Percentiles rank a stretch among this genome's conserved stretches.
Conservation (phyloP, 805 yeast species). For the Spathaspora girioi region DNA sequence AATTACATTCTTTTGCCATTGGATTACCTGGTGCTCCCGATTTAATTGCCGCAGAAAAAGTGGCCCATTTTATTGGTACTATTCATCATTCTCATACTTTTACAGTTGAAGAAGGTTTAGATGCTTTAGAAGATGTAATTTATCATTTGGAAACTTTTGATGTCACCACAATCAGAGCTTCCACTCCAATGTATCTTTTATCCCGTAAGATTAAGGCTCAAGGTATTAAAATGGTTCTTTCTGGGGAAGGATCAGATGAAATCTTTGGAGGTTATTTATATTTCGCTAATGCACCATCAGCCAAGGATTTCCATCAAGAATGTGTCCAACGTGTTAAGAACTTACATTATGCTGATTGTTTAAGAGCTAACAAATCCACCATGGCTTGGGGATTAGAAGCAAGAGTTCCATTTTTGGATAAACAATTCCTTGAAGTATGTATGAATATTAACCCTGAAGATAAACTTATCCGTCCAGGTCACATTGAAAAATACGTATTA, state of each 20-base stretch:
- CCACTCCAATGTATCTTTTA: conserved; percentile 96
- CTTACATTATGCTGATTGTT: conserved; percentile 94
- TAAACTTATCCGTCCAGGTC: conserved; percentile 74
- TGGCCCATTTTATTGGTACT: conserved; percentile 93
- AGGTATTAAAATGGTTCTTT: conserved; percentile 98
- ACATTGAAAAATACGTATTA: conserved; percentile 92
- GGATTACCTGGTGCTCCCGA: conserved; percentile 99
- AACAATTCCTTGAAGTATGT: conserved; percentile 82
- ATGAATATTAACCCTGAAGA: conserved; percentile 95
- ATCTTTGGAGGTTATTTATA: conserved; percentile 97
- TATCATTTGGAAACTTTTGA: conserved; percentile 96
- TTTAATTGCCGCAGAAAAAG: conserved; percentile 91
- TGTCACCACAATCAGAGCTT: conserved; percentile 98
- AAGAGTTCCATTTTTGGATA: conserved; percentile 98
- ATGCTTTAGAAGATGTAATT: conserved; percentile 91
- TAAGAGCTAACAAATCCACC: conserved; percentile 98
- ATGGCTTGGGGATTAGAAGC: conserved; percentile 99
- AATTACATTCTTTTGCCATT: conserved; percentile 92
- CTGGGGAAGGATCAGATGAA: conserved; percentile 99
- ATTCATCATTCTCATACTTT: conserved; percentile 97
- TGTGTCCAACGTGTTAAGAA: conserved; percentile 95
- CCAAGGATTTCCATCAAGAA: conserved; percentile 91
- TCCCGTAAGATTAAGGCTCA: conserved; percentile 98
- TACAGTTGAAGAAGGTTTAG: conserved; percentile 95
- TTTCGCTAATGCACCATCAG: conserved; percentile 94